Conservation (phyloP, 805 yeast species). For the Cephaloascus albidus region DNA sequence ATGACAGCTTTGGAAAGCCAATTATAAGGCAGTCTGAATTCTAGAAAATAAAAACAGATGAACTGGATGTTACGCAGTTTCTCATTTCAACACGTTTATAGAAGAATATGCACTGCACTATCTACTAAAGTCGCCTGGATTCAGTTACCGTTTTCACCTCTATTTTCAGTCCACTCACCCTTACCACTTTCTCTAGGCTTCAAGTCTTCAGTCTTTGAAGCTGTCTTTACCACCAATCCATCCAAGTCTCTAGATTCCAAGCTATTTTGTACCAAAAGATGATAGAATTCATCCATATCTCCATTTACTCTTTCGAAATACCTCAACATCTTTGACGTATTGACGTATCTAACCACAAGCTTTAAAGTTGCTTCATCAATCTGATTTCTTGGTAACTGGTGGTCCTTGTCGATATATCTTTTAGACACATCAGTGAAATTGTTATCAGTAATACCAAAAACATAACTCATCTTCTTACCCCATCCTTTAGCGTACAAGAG, state of each 20-base stretch:
- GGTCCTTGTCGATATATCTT: constrained; percentile 47
- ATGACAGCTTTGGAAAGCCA: too few species aligned
- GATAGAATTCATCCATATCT: constrained; percentile 18
- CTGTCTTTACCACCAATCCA: constrained; percentile 4
- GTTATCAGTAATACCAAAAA: constrained; percentile 53
- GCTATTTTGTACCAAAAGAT: constrained; percentile 24
- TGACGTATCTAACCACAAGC: constrained; percentile 23
- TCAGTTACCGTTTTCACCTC: constrained; percentile 68
- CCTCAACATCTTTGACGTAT: constrained; percentile 13
- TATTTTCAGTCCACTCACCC: constrained; percentile 59
- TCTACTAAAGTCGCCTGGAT: too few species aligned
- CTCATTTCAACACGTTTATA: not conserved
- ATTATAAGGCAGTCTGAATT: too few species aligned
- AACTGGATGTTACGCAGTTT: not conserved
- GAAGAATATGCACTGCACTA: too few species aligned
- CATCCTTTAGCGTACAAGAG: constrained; percentile 70
- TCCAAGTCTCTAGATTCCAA: constrained; percentile 20
- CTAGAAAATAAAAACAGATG: too few species aligned
- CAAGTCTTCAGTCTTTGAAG: constrained; percentile 12
- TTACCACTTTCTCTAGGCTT: constrained; percentile 70
- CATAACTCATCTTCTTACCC: constrained; percentile 92
- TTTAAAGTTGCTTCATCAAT: constrained; percentile 29
- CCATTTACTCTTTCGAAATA: constrained; percentile 3
- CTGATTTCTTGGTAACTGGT: constrained; percentile 36
- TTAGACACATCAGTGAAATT: constrained; percentile 63